phyloP scores from a whole-genome alignment of 768 basidiomycete species.

The Clitopilus hobsonii region DNA sequence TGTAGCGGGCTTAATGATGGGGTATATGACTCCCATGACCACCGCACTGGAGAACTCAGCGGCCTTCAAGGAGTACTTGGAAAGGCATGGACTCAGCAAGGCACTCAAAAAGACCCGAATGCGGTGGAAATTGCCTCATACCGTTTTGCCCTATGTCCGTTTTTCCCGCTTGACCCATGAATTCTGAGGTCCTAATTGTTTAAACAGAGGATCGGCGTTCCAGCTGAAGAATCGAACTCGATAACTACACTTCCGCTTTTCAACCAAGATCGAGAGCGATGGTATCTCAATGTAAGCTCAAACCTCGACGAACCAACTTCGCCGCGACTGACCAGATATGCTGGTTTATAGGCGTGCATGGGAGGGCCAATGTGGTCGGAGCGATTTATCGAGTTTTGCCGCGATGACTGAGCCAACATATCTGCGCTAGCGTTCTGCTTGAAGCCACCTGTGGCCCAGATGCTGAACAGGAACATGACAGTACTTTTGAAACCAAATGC shows the following conservation, averaged over 20 bases:
- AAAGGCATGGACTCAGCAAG: not conserved
- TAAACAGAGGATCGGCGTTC: not conserved
- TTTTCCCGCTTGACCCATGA: not conserved
- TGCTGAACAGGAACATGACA: too few relatives aligned
- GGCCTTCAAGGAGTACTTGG: not conserved
- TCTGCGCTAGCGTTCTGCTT: too few relatives aligned
- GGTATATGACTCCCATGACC: not conserved
- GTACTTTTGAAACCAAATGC: not conserved
- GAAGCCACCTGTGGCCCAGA: too few relatives aligned
- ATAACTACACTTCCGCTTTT: not conserved
- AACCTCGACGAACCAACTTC: not conserved
- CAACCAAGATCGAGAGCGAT: not conserved
- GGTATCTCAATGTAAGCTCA: not conserved
- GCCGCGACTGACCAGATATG: not conserved
- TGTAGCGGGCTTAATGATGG: not conserved
- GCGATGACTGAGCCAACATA: not conserved
- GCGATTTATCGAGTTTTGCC: not conserved
- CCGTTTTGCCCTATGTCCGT: not conserved
- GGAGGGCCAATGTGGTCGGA: not conserved
- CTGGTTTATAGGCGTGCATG: not conserved
- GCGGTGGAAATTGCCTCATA: not conserved
- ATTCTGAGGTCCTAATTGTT: not conserved
- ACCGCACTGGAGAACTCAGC: not conserved
- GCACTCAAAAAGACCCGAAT: not conserved
- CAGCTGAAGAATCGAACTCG: not conserved